A percentile compares a stretch with the other conserved stretches of the same genome.
Evolutionary conservation across 2,329 filamentous ascomycete genomes (phyloP).

Genomic region (Microthyrium microscopicum): DNA sequence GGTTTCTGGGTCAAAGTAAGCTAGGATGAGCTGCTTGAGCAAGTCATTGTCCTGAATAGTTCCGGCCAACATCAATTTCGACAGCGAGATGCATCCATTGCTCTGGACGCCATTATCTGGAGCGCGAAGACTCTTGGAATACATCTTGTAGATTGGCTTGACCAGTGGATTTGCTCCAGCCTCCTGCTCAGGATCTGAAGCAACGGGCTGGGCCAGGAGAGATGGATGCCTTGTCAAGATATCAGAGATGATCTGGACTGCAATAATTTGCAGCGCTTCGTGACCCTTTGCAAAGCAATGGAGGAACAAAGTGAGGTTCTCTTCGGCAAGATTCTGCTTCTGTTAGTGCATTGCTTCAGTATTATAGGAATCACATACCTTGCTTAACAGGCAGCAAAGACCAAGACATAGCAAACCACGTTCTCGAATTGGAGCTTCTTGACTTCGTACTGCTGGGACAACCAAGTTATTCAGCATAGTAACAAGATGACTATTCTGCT

Average conservation of each 20-base stretch:
- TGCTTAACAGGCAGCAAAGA: slow-evolving; percentile 78
- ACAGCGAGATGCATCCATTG: slow-evolving; percentile 62
- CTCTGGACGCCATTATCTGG: slow-evolving; percentile 61
- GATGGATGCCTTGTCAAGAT: slow-evolving; percentile 80
- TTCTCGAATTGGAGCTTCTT: slow-evolving; percentile 84
- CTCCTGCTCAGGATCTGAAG: slow-evolving; percentile 16
- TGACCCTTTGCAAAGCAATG: slow-evolving; percentile 93
- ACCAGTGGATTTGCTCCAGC: slow-evolving; percentile 20
- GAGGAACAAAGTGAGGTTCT: slow-evolving; percentile 84
- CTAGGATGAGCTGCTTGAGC: slow-evolving; percentile 67
- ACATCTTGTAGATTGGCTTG: slow-evolving; percentile 65
- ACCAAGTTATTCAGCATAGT: slow-evolving; percentile 97
- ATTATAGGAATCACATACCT: slow-evolving; percentile 36
- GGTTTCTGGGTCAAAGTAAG: slow-evolving; percentile 80
- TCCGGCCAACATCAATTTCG: slow-evolving; percentile 72
- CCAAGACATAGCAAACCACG: slow-evolving; percentile 78
- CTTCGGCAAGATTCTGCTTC: slow-evolving; percentile 61
- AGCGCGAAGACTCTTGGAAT: slow-evolving; percentile 63
- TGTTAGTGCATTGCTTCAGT: background rate
- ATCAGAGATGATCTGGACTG: slow-evolving; percentile 81
- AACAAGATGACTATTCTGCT: slow-evolving; percentile 79
- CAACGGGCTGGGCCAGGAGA: slow-evolving; percentile 35
- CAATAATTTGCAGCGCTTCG: slow-evolving; percentile 73
- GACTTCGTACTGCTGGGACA: slow-evolving; percentile 82
- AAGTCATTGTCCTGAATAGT: slow-evolving; percentile 42